Conservation (phyloP, 495 filamentous ascomycete genomes). For the Glutinoglossum americanum region DNA sequence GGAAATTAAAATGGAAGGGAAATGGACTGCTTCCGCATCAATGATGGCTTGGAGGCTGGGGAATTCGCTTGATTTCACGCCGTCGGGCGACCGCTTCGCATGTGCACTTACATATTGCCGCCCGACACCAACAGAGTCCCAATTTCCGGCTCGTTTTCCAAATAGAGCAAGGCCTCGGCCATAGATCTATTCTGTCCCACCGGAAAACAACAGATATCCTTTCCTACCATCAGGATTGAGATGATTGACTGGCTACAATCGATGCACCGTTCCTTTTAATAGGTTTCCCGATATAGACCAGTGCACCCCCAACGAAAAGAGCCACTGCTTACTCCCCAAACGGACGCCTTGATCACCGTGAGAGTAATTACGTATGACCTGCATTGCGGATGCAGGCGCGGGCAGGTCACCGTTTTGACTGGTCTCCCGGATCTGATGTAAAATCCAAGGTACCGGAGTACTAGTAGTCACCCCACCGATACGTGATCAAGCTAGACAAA, state of each 20-base stretch:
- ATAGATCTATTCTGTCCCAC: background rate
- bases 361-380: background rate
- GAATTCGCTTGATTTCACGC: background rate
- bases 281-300: background rate
- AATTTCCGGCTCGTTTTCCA: background rate
- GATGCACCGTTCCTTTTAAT: background rate
- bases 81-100: background rate
- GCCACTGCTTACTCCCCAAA: too few relatives aligned
- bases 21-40: background rate
- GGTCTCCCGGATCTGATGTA: background rate
- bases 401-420: background rate
- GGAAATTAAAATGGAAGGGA: background rate
- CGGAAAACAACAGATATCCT: too few relatives aligned
- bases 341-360: background rate
- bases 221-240: too few relatives aligned
- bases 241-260: background rate
- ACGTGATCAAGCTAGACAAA: too few relatives aligned
- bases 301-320: background rate
- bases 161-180: too few relatives aligned
- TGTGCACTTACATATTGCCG: background rate
- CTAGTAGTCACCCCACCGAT: background rate
- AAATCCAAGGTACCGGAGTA: background rate
- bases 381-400: background rate
- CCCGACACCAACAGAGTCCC: background rate
- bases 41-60: background rate